Conservation (phyloP, 805 yeast species). For the Kazachstania martiniae region DNA sequence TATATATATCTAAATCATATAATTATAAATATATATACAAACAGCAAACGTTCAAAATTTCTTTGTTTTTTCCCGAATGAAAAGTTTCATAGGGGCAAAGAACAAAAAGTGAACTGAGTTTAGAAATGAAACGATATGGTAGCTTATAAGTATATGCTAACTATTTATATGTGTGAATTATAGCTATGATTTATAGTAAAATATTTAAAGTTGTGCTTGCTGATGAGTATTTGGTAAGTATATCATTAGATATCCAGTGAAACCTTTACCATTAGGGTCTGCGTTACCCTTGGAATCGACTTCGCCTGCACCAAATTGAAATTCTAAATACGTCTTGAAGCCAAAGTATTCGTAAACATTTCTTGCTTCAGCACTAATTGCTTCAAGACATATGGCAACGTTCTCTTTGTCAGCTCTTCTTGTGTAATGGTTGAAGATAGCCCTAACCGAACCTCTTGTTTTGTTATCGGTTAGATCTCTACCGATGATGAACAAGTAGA, state of each 20-base stretch:
- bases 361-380: conserved; percentile 25
- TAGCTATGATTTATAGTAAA: too few relatives aligned
- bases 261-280: conserved; percentile 25
- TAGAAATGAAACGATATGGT: too few relatives aligned
- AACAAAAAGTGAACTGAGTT: too few relatives aligned
- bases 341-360: conserved; percentile 28
- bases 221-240: too few relatives aligned
- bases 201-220: too few relatives aligned
- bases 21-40: too few relatives aligned
- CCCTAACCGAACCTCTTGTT: conserved; percentile 25
- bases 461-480: conserved; percentile 21
- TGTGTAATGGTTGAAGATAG: conserved; percentile 22
- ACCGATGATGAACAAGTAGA: conserved; percentile 26
- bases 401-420: conserved; percentile 22
- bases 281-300: conserved; percentile 20
- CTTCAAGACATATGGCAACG: conserved; percentile 27
- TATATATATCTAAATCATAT: too few relatives aligned
- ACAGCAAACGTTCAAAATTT: too few relatives aligned
- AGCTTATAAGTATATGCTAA: too few relatives aligned
- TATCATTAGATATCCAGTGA: conserved; percentile 24
- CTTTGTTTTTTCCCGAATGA: neutral
- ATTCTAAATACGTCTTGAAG: conserved; percentile 19
- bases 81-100: neutral
- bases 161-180: too few relatives aligned
- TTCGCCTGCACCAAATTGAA: conserved; percentile 25